These are phyloP conservation scores for Plasmodium vivax DNA, from an alignment of 169 alveolate species.

Conservation along the genomic window DNA sequence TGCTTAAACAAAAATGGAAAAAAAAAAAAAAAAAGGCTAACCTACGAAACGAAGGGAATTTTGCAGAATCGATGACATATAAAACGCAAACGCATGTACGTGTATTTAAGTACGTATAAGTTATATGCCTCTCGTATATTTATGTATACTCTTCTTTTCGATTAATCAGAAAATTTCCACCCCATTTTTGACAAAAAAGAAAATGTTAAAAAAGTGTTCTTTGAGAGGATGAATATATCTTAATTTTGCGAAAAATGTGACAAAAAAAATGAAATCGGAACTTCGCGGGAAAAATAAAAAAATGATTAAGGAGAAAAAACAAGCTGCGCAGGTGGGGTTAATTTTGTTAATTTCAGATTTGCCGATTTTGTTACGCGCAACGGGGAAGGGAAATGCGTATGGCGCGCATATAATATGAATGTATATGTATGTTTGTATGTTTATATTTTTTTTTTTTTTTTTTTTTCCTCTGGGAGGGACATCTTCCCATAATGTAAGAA, in stretches of 20 bases:
- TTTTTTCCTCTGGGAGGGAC: neutral
- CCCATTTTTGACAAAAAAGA: neutral
- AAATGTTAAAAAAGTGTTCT: neutral
- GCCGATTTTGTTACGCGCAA: neutral
- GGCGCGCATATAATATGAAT: neutral
- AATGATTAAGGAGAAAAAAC: neutral
- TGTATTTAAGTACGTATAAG: neutral
- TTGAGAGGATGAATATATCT: neutral
- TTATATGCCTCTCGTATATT: neutral
- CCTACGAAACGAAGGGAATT: neutral
- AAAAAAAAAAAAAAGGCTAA: neutral
- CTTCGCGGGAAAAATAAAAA: neutral
- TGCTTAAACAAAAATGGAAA: neutral
- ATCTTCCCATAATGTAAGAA: neutral
- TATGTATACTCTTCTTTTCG: neutral
- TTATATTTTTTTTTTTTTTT: neutral
- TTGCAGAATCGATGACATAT: neutral
- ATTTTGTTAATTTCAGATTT: neutral
- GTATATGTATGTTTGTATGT: neutral
- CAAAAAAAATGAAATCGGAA: neutral
- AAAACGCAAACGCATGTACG: neutral
- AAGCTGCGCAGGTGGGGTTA: neutral
- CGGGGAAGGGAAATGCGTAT: neutral
- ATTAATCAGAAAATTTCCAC: neutral
- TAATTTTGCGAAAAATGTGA: neutral